A percentile compares a stretch with the other conserved stretches of the same genome.
Conservation (phyloP, 192 early-diverging fungal genomes). For the Lobosporangium transversale region DNA sequence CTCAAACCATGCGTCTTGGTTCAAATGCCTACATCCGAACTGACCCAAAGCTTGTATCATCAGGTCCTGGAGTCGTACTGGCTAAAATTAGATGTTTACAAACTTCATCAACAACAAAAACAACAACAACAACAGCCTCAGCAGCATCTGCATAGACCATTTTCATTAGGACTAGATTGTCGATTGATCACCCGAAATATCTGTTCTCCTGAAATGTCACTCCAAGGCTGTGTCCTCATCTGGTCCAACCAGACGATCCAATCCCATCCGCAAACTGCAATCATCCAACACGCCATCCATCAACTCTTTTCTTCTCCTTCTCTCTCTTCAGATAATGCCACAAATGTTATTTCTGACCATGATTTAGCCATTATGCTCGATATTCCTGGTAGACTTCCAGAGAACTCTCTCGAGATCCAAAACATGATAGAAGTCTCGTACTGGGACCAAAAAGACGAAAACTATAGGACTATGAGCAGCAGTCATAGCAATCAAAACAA, state of each 20-base stretch:
- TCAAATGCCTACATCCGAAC: slow-evolving; percentile 15
- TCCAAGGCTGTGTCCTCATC: slow-evolving; percentile 34
- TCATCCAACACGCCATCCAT: slow-evolving; percentile 17
- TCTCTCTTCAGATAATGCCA: neutral
- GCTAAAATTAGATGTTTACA: slow-evolving; percentile 7
- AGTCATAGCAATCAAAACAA: neutral
- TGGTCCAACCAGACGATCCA: slow-evolving; percentile 13
- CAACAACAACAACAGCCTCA: neutral
- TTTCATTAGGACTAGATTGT: slow-evolving; percentile 19
- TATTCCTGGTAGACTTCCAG: slow-evolving; percentile 29
- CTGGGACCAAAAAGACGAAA: slow-evolving; percentile 22
- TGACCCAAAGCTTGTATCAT: slow-evolving; percentile 10
- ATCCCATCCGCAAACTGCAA: slow-evolving; percentile 9
- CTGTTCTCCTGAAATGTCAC: slow-evolving; percentile 38
- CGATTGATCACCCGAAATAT: slow-evolving; percentile 20
- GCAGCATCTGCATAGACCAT: neutral
- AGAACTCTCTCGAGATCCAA: slow-evolving; percentile 14
- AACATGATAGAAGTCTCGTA: slow-evolving; percentile 45
- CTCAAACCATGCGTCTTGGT: slow-evolving; percentile 42
- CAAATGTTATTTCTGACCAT: slow-evolving; percentile 9
- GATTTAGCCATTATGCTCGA: slow-evolving; percentile 39
- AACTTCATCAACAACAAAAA: neutral
- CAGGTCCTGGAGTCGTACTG: slow-evolving; percentile 15
- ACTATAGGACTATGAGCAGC: neutral
- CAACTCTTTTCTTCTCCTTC: slow-evolving; percentile 13